phyloP scores from a whole-genome alignment of 2,329 filamentous ascomycete genomes.

The Hypoxylon sp. region DNA sequence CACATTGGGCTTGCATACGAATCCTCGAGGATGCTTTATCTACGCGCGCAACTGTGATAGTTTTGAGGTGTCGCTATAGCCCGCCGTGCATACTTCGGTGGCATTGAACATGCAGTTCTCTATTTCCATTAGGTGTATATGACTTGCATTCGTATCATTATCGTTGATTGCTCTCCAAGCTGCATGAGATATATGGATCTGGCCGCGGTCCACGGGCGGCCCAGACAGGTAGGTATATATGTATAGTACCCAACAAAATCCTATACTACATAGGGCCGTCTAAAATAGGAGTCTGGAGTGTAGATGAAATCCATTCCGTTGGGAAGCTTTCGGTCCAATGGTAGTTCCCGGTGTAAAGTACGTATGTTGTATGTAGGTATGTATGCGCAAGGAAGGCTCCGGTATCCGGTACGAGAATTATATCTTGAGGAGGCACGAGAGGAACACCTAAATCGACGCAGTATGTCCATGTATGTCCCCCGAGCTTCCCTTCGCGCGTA shows the following conservation, averaged over 20 bases:
- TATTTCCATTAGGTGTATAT: constrained; percentile 21
- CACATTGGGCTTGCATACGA: constrained; percentile 23
- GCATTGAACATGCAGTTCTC: constrained; percentile 12
- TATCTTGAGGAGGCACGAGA: neutral
- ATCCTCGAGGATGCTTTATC: constrained; percentile 6
- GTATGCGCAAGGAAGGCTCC: neutral
- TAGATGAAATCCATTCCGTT: constrained; percentile 30
- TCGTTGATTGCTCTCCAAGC: constrained; percentile 23
- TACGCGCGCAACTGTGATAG: neutral
- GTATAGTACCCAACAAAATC: constrained; percentile 24
- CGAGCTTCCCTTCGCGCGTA: neutral
- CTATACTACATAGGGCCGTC: constrained; percentile 8
- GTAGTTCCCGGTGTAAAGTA: neutral
- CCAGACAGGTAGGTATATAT: constrained; percentile 14
- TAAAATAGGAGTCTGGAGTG: constrained; percentile 10
- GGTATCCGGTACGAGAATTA: neutral
- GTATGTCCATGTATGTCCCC: neutral
- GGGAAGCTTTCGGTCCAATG: constrained; percentile 25
- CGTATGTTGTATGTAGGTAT: too few species aligned
- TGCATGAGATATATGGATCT: constrained; percentile 21
- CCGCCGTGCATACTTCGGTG: constrained; percentile 9
- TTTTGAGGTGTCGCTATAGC: constrained; percentile 8
- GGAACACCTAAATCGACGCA: neutral
- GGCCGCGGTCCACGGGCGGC: constrained; percentile 11
- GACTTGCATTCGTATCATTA: constrained; percentile 26